A percentile compares a stretch with the other conserved stretches of the same genome.
These are phyloP conservation scores for Endoconidiophora laricicola DNA, from an alignment of 2,329 filamentous ascomycete species.

Conservation along the genomic window DNA sequence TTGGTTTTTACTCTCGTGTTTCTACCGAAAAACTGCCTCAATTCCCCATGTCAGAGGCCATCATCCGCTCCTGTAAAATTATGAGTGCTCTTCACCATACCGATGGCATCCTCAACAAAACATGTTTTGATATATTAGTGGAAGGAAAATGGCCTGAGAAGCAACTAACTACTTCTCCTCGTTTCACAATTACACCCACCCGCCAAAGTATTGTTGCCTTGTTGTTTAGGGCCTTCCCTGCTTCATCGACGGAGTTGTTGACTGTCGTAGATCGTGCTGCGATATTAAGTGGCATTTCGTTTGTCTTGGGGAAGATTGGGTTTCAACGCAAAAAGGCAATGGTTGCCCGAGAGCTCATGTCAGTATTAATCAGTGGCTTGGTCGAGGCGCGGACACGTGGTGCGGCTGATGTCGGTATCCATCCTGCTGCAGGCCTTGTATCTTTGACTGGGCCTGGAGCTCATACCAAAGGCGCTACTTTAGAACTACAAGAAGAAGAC, in stretches of 20 bases:
- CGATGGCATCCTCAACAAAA: constrained; percentile 43
- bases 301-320: constrained; percentile 65
- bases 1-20: constrained; percentile 56
- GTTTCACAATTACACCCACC: constrained; percentile 37
- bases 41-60: constrained; percentile 53
- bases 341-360: constrained; percentile 71
- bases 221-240: constrained; percentile 55
- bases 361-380: constrained; percentile 65
- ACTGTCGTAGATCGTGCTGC: constrained; percentile 60
- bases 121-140: constrained; percentile 48
- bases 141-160: constrained; percentile 39
- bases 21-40: constrained; percentile 55
- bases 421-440: constrained; percentile 76
- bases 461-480: constrained; percentile 23
- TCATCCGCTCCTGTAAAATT: constrained; percentile 56
- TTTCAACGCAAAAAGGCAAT: constrained; percentile 82
- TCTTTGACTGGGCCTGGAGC: constrained; percentile 45
- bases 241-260: constrained; percentile 46
- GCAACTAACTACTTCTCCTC: constrained; percentile 32
- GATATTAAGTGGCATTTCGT: constrained; percentile 70
- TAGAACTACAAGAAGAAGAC: constrained; percentile 48
- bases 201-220: constrained; percentile 48
- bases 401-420: constrained; percentile 89
- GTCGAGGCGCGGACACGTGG: constrained; percentile 84
- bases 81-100: constrained; percentile 49